A percentile compares a stretch with the other conserved stretches of the same genome.
These are phyloP conservation scores for Malus hybrid DNA, from an alignment of 331 rosid species.

Conservation along the genomic window DNA sequence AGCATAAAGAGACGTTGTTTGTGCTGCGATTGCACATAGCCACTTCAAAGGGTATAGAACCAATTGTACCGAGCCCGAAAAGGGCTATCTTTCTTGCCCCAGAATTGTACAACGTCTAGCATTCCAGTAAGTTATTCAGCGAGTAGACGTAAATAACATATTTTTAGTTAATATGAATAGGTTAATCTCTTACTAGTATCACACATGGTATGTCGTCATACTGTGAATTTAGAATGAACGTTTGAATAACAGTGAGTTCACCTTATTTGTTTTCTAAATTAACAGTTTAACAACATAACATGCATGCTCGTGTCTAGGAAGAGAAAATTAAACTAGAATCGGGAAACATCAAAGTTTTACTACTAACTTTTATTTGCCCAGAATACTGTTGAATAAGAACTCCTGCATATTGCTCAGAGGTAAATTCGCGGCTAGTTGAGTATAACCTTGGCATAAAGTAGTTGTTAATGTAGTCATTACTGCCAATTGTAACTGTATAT, in stretches of 20 bases:
- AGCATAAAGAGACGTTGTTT: neutral
- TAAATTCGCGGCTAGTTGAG: neutral
- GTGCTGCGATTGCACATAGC: neutral
- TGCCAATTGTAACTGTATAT: neutral
- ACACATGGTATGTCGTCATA: no score
- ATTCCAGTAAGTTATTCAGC: neutral
- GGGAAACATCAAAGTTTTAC: neutral
- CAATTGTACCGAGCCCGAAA: conserved; percentile 13
- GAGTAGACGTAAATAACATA: neutral
- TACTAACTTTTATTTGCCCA: conserved; percentile 7
- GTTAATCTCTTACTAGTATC: no score
- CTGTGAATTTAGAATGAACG: no score
- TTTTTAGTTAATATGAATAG: neutral
- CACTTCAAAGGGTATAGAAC: conserved; percentile 11
- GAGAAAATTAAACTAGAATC: neutral
- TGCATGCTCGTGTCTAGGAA: neutral
- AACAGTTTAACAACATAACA: neutral
- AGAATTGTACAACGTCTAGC: conserved; percentile 2
- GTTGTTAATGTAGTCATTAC: conserved; percentile 3
- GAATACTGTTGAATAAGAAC: neutral
- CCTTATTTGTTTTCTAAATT: no score
- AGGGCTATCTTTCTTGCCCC: conserved; percentile 26
- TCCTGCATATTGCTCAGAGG: neutral
- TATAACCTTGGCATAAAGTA: conserved; percentile 2
- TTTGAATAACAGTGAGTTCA: no score